These are phyloP conservation scores for Pseudogymnoascus sp. DNA, from an alignment of 2,329 filamentous ascomycete genomes.

Conservation along the genomic window DNA sequence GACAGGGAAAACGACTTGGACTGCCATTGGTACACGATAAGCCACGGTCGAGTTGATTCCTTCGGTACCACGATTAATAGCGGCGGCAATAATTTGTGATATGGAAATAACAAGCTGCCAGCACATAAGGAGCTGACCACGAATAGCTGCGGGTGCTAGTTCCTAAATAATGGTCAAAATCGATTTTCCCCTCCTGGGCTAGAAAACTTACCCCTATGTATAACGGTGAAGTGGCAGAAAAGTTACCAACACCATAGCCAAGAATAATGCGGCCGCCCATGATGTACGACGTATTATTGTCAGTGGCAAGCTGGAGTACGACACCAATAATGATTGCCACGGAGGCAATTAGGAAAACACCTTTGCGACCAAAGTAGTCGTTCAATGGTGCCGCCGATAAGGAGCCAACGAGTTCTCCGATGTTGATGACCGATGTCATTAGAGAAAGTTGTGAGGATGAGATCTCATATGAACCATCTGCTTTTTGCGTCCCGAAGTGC, in stretches of 20 bases:
- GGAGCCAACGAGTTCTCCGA: constrained; percentile 33
- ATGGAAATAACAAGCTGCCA: constrained; percentile 34
- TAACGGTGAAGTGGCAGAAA: constrained; percentile 33
- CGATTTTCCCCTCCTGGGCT: not conserved
- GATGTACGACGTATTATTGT: constrained; percentile 17
- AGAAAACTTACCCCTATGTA: constrained; percentile 28
- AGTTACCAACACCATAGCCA: constrained; percentile 31
- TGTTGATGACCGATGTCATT: constrained; percentile 35
- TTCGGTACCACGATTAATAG: constrained; percentile 27
- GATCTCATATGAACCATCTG: constrained; percentile 24
- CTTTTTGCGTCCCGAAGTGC: constrained; percentile 27
- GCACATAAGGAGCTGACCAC: constrained; percentile 32
- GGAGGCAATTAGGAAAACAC: constrained; percentile 26
- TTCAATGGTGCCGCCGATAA: constrained; percentile 32
- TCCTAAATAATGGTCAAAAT: constrained; percentile 15
- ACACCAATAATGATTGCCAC: constrained; percentile 24
- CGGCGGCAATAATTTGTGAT: constrained; percentile 32
- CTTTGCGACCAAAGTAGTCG: constrained; percentile 30
- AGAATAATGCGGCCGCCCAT: constrained; percentile 24
- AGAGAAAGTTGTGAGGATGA: constrained; percentile 21
- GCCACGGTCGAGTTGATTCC: constrained; percentile 22
- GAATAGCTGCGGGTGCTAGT: constrained; percentile 28
- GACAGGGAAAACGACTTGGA: constrained; percentile 19
- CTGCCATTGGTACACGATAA: constrained; percentile 29
- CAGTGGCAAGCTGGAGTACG: constrained; percentile 15